Base-by-base conservation (phyloP, 495 filamentous ascomycete species). In the Aspergillus sclerotiicarbonarius region DNA sequence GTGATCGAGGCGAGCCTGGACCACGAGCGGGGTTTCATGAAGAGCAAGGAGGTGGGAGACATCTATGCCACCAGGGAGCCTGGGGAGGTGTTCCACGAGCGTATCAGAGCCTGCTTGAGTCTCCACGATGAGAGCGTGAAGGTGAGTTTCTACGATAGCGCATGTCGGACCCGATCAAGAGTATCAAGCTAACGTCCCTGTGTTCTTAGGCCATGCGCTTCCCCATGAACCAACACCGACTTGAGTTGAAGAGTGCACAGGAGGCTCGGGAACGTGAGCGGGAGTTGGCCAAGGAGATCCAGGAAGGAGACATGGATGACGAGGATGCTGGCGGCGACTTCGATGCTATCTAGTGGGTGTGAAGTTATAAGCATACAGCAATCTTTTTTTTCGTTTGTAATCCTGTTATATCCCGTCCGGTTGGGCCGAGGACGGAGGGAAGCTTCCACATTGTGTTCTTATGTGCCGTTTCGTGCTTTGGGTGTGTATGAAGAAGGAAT, bases 221-320 rank as follows among this genome's bases (percentile, higher is more conserved):
- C 78, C 94, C 94, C 8, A 96, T 97, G 93, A 97, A 98, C 76
- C 92, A 96, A 76, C 93, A 98, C 76, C 83, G 94, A n/a, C 80
- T 96, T 30, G 94, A 98, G 75, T 79, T 98, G 51, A 96, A 96
- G 86, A 98, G 94, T 67, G 94, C 95, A 3, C 92, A 96, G 72
- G 94, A 98, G 75, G 94, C 94, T 18, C 85, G 94, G 43, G 94
- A 98, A 76, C 83, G 94, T 41, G 94, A 98, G 77, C 81, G 95
- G 29, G 94, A 98, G 72, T 80, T 98, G 75, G 94, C 93, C 48
- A 98, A 98, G 83, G 94, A 98, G 82, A 98, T 98, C 66, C 90
- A 96, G 74, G 94, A 98, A 61, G 94, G 95, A 15, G 94, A 98
- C 65, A 84, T 96, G 76, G 94, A 98, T 63, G 94, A 96, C 69